phyloP scores from a whole-genome alignment of 495 filamentous ascomycete genomes.

The Rhypophila decipiens region DNA sequence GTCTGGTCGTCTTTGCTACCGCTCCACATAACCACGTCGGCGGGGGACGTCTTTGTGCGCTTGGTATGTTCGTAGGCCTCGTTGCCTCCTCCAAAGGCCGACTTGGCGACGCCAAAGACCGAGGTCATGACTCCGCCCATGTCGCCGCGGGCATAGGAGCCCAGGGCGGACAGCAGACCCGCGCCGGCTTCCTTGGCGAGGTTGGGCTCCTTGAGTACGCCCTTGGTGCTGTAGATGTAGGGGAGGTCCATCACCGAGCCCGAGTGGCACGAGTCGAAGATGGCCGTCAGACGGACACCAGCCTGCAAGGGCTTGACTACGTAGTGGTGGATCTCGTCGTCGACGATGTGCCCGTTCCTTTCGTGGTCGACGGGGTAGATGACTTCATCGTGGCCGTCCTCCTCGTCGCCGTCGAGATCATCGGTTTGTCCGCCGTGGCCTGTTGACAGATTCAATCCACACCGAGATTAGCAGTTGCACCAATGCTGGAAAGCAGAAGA shows the following conservation, averaged over 20 bases:
- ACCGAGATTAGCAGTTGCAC: too few relatives aligned
- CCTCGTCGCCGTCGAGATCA: conserved; percentile 64
- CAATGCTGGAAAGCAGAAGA: neutral
- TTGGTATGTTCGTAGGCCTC: conserved; percentile 76
- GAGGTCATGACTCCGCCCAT: conserved; percentile 66
- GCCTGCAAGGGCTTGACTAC: conserved; percentile 79
- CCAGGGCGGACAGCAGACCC: conserved; percentile 78
- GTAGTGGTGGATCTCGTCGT: conserved; percentile 97
- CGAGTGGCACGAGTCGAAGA: conserved; percentile 98
- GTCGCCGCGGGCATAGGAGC: conserved; percentile 78
- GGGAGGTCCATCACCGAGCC: conserved; percentile 93
- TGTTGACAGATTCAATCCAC: too few relatives aligned
- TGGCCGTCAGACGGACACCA: conserved; percentile 89
- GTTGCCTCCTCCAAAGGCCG: conserved; percentile 79
- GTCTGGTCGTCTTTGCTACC: conserved; percentile 95
- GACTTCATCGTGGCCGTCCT: conserved; percentile 91
- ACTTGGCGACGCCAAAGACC: conserved; percentile 76
- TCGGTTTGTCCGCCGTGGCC: conserved; percentile 44
- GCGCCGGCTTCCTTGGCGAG: conserved; percentile 94
- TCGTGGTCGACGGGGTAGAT: conserved; percentile 96
- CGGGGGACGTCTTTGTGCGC: conserved; percentile 86
- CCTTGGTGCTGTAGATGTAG: conserved; percentile 93
- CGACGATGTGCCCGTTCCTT: conserved; percentile 83
- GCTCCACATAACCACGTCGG: conserved; percentile 98
- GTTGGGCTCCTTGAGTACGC: conserved; percentile 96